Evolutionary conservation across 441 rosid species (phyloP).

Genomic region (Gossypium gossypioides): DNA sequence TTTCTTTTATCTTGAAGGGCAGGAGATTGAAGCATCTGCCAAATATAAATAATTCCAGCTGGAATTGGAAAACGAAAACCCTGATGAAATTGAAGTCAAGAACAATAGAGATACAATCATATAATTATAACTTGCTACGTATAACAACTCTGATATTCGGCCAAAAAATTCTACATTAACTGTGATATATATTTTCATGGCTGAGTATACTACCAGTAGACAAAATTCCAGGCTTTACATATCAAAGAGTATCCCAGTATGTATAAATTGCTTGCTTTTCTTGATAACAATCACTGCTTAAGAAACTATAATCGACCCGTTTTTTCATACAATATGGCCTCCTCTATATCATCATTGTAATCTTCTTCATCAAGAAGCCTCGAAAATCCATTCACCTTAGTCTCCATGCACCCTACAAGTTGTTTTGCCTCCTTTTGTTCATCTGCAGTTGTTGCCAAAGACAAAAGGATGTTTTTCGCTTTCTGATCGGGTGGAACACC

Average conservation of each 20-base stretch:
- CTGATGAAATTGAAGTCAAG: no score
- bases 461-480: slow-evolving; percentile 76
- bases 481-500: slow-evolving; percentile 70
- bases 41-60: no score
- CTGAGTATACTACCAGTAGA: not conserved
- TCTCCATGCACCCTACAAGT: slow-evolving; percentile 35
- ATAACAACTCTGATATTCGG: not conserved
- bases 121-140: not conserved
- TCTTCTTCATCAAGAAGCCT: slow-evolving; percentile 24
- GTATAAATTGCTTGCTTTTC: slow-evolving; percentile 2
- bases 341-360: slow-evolving; percentile 23
- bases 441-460: slow-evolving; percentile 57
- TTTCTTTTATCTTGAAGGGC: no score
- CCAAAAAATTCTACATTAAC: not conserved
- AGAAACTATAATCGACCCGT: not conserved
- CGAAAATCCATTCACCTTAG: slow-evolving; percentile 17
- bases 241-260: slow-evolving; percentile 13
- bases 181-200: not conserved
- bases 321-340: not conserved
- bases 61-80: no score
- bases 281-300: not conserved
- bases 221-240: slow-evolving; percentile 16
- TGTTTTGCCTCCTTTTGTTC: slow-evolving; percentile 58
- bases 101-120: not conserved
- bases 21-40: no score